A percentile compares a stretch with the other conserved stretches of the same genome.
These are phyloP conservation scores for Pseudoperonospora humuli DNA, from an alignment of 352 stramenopile species.

Conservation along the genomic window DNA sequence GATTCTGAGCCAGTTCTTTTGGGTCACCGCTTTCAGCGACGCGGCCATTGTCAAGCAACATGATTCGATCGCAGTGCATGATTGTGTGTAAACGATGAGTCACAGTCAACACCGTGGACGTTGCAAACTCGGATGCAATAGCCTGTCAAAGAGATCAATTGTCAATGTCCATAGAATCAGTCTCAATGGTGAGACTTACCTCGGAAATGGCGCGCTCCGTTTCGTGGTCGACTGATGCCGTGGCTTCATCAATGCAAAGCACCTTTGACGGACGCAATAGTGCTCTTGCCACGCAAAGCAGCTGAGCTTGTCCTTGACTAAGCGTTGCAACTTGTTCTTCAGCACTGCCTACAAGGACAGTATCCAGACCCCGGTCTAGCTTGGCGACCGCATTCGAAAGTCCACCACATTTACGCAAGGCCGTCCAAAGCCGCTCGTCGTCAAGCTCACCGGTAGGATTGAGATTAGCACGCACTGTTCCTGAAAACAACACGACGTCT, in stretches of 20 bases:
- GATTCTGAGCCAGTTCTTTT: conserved; percentile 23
- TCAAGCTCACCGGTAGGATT: conserved; percentile 40
- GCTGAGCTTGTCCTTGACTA: conserved; percentile 66
- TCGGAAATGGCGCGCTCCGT: conserved; percentile 77
- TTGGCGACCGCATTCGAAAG: conserved; percentile 37
- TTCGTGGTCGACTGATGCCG: conserved; percentile 84
- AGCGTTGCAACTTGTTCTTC: conserved; percentile 39
- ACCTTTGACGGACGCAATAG: conserved; percentile 88
- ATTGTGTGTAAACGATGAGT: conserved; percentile 96
- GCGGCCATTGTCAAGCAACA: conserved; percentile 52
- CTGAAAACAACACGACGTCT: conserved; percentile 73
- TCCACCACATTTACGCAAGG: conserved; percentile 35
- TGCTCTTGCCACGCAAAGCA: conserved; percentile 70
- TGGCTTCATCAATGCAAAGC: conserved; percentile 90
- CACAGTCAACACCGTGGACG: conserved; percentile 95
- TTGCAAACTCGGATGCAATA: conserved; percentile 88
- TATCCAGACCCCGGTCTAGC: conserved; percentile 43
- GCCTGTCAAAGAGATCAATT: conserved; percentile 31
- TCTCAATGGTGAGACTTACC: too few relatives aligned
- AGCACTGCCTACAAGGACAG: conserved; percentile 28
- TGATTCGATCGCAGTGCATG: conserved; percentile 87
- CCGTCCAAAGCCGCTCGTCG: conserved; percentile 56
- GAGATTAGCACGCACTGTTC: conserved; percentile 79
- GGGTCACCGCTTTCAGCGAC: conserved; percentile 49
- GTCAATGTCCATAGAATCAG: too few relatives aligned